A percentile compares a stretch with the other conserved stretches of the same genome.
phyloP scores from a whole-genome alignment of 2,329 filamentous ascomycete species.

The Didymella pinodella region DNA sequence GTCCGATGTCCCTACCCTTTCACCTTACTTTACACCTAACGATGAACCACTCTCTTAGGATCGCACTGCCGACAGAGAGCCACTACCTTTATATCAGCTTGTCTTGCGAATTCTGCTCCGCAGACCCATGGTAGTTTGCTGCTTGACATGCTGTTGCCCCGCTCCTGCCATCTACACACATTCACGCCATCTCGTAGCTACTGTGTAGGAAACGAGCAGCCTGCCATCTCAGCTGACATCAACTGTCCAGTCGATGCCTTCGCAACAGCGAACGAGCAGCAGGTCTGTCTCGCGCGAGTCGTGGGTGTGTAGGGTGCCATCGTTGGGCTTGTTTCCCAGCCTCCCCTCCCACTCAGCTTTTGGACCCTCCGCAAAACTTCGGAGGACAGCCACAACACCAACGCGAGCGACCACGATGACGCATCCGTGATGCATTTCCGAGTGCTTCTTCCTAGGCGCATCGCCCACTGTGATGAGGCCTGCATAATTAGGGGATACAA shows the following conservation, averaged over 20 bases:
- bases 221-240: not conserved
- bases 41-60: not conserved
- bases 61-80: not conserved
- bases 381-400: too few species aligned
- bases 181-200: not conserved
- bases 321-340: not conserved
- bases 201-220: not conserved
- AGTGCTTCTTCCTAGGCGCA: not conserved
- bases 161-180: not conserved
- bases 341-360: not conserved
- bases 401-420: not conserved
- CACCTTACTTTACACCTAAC: not conserved
- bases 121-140: not conserved
- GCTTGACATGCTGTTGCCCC: not conserved
- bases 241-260: not conserved
- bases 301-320: too few species aligned
- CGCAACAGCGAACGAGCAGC: not conserved
- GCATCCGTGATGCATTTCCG: not conserved
- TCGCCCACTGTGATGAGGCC: not conserved
- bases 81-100: not conserved
- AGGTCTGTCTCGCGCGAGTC: not conserved
- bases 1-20: not conserved
- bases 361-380: not conserved
- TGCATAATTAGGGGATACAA: not conserved
- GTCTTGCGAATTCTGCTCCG: not conserved